Evolutionary conservation across 2,329 filamentous ascomycete genomes (phyloP).

Genomic region (Ciborinia camelliae): DNA sequence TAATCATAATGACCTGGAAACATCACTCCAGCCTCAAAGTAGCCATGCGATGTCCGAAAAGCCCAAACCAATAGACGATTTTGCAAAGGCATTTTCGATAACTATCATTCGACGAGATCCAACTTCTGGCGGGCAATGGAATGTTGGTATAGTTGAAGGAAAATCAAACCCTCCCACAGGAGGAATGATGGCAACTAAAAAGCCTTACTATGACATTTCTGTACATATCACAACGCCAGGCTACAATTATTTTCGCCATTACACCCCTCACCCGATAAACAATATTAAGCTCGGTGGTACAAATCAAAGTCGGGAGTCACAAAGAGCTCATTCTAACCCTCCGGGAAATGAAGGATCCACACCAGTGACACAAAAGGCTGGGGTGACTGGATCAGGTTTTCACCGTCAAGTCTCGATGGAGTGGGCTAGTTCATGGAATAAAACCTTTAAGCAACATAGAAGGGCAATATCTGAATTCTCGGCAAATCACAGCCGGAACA

Average conservation of each 20-base stretch:
- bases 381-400: constrained; percentile 39
- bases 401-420: constrained; percentile 56
- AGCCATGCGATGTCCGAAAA: constrained; percentile 17
- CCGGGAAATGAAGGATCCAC: constrained; percentile 12
- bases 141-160: constrained; percentile 61
- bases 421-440: constrained; percentile 33
- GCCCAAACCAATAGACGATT: constrained; percentile 5
- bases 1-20: neutral
- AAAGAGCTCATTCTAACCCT: neutral
- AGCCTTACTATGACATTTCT: constrained; percentile 38
- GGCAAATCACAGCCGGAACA: constrained; percentile 22
- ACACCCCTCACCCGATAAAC: constrained; percentile 10
- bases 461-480: constrained; percentile 31
- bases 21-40: constrained; percentile 8
- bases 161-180: constrained; percentile 13
- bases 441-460: constrained; percentile 29
- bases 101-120: constrained; percentile 72
- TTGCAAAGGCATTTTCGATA: constrained; percentile 32
- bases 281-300: constrained; percentile 16
- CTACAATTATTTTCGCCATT: constrained; percentile 34
- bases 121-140: constrained; percentile 67
- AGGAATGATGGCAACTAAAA: constrained; percentile 38
- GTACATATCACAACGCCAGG: constrained; percentile 36
- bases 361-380: constrained; percentile 10
- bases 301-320: neutral